Base-by-base conservation (phyloP, 192 early-diverging fungal genomes). In the Podila horticola region DNA sequence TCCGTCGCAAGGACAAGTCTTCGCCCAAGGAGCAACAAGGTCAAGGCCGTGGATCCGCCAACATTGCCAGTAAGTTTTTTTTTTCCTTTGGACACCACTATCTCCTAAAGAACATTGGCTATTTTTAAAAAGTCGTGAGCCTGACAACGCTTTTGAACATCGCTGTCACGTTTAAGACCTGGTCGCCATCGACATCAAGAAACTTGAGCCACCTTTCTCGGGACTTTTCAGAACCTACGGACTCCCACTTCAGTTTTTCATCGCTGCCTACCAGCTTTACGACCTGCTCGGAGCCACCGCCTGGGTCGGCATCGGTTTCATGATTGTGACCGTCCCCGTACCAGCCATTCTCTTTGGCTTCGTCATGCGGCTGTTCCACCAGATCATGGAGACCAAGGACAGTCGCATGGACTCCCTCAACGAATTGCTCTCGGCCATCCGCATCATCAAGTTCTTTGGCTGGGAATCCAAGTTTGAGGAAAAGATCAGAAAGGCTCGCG, bases 401-500 rank as follows among this genome's bases (percentile, higher is more conserved):
- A 89, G 92, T 66, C 90, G 96, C 22, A 84, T 98, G 41, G 89
- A 91, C 28, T 85, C 91, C 67, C 89, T 95, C 69, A 97, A 94
- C 57, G 41, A 45, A 13, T 15, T 45, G 41, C 41, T 45, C 41
- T 45, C 41, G 11, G 41, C 41, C 41, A 97, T 99, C 51, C 89
- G 95, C 30, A 94, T 98, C 50, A 91, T 99, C 69, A 99, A 99
- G 83, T 90, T 98, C 64, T 95, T 95, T 82, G 93, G 92, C 34
- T 96, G 95, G 95, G 92, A 95, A 82, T 48, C 79, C 52, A 85
- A 88, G 55, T 95, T 98, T 79, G 74, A 90, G 22, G 84, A 88
- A 31, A 87, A 90, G 50, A 87, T 98, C 22, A 83, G 87, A 5
- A 83, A 67, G 5, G 87, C 89, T 30, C 89, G 93, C 33, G 83